Evolutionary conservation across 257 asterid genomes (phyloP).

Genomic region (Cordia subcordata): DNA sequence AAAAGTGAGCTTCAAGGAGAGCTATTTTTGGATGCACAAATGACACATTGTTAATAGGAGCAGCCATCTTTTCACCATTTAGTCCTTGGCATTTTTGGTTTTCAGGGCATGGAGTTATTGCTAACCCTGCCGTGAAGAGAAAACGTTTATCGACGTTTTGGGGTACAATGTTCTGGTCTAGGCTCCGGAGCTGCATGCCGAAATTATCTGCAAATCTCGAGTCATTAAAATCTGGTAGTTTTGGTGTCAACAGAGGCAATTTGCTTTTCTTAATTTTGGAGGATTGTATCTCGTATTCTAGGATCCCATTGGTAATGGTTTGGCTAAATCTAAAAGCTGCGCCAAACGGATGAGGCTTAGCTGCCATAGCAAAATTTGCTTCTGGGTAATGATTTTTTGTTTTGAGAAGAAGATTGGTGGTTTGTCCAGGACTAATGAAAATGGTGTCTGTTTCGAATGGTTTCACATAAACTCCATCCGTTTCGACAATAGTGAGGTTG

Average conservation of each 20-base stretch:
- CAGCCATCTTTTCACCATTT: constrained; percentile 42
- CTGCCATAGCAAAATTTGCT: constrained; percentile 41
- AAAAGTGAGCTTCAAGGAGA: constrained; percentile 55
- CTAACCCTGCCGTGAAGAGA: constrained; percentile 62
- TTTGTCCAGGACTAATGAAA: constrained; percentile 61
- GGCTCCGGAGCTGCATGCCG: constrained; percentile 32
- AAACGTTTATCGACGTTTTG: constrained; percentile 33
- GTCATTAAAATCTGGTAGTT: constrained; percentile 29
- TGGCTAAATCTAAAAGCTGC: constrained; percentile 43
- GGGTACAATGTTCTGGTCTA: constrained; percentile 53
- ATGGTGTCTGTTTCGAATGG: constrained; percentile 40
- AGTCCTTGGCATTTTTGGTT: constrained; percentile 54
- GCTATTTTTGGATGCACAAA: constrained; percentile 51
- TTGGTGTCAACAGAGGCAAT: constrained; percentile 26
- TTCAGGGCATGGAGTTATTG: constrained; percentile 37
- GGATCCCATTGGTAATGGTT: constrained; percentile 36
- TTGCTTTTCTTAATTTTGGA: not conserved
- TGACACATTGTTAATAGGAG: constrained; percentile 49
- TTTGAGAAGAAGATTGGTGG: constrained; percentile 48
- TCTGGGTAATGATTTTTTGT: constrained; percentile 37
- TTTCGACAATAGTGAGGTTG: constrained; percentile 47
- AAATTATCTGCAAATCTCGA: constrained; percentile 28
- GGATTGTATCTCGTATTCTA: constrained; percentile 37
- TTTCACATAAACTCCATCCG: constrained; percentile 54
- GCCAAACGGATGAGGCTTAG: constrained; percentile 54